Base-by-base conservation (phyloP, 2,329 filamentous ascomycete genomes). In the Alternaria postmessia region DNA sequence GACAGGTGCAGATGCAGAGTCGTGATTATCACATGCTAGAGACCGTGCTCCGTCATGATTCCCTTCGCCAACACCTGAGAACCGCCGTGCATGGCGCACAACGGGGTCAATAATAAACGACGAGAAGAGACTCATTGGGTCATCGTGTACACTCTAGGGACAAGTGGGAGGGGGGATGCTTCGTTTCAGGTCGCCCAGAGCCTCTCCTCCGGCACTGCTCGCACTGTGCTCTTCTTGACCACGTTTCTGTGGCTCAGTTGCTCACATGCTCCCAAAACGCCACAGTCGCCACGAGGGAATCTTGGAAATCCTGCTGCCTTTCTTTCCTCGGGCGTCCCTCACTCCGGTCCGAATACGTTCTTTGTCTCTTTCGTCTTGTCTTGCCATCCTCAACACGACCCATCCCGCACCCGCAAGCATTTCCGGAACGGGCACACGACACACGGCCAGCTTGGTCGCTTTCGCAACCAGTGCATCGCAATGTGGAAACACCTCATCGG, bases 61-160 rank as follows among this genome's bases (percentile, higher is more conserved):
- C 58, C 61, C 62, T 53, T 61, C 64, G 54, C 62, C 60, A 46
- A 56, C 57, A 49, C 70, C 70, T 36, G 77, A 80, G 58, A 80
- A 75, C 34, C 78, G 74, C 30, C 78, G 75, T 18, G 75, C 77
- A 60, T 78, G 76, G 42, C 78, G 75, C 61, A 79, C 74, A 36
- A 79, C 75, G 42, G 78, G 78, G 48, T 78, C 77, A 63, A 80
- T 73, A 65, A 80, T 70, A 56, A 79, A 78, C 14, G 77, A 78
- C 48, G 76, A 76, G 42, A 81, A 71, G 56, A 79, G 64, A 68
- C 73, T 80, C 78, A 80, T 79, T 56, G 66, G 67, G 64, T 54
- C 68, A 74, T 75, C 38, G 7, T 49, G 54, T 14, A 43, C 55
- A 12, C 30, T 24, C 28, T 32, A 57, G 28, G 51, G 34, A 32